Evolutionary conservation across 2,329 filamentous ascomycete genomes (phyloP), one percentile per base, ranked within the genome.

Genomic region (Nigrospora osmanthi): DNA sequence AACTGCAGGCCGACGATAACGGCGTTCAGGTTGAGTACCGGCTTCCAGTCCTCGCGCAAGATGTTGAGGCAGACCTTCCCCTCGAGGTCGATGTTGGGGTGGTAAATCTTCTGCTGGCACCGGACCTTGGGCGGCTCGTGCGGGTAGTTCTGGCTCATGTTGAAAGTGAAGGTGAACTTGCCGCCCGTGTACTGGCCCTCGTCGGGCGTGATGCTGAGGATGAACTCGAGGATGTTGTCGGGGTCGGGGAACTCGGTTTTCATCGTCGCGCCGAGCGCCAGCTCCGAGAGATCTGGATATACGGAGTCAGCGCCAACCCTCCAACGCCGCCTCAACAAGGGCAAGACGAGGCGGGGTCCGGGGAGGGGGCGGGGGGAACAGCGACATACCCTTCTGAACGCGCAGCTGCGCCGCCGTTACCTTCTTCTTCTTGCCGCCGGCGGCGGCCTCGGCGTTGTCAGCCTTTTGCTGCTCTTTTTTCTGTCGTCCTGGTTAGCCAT

Each of bases 41-140:
- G 93, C 74, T 97, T 98, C 93, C 93, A 98, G 71, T 98, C 93
- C 70, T 98, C 93, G 50, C 93, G 76, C 59, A 98, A 68, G 58
- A 98, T 98, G 65, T 98, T 98, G 60, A 98, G 70, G 72, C 93
- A 98, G 51, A 98, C 90, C 63, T 98, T 98, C 56, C 93, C 93
- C 64, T 97, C 89, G 35, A 95, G 77, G 61, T 98, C 93, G 63
- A 98, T 98, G 67, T 98, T 98, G 6, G 93, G 93, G 64, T 98
- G 93, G 71, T 98, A 98, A 58, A 98, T 97, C 75, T 95, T 97
- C 69, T 98, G 88, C 55, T 83, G 86, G 71, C 93, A 97, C 61
- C 87, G 93, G 56, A 98, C 93, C 70, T 97, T 97, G 16, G 93
- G 93, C 51, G 93, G 90, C 64, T 97, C 90, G 70, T 97, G 93